Conservation (phyloP, 495 filamentous ascomycete genomes). For the Penicillium samsonianum region DNA sequence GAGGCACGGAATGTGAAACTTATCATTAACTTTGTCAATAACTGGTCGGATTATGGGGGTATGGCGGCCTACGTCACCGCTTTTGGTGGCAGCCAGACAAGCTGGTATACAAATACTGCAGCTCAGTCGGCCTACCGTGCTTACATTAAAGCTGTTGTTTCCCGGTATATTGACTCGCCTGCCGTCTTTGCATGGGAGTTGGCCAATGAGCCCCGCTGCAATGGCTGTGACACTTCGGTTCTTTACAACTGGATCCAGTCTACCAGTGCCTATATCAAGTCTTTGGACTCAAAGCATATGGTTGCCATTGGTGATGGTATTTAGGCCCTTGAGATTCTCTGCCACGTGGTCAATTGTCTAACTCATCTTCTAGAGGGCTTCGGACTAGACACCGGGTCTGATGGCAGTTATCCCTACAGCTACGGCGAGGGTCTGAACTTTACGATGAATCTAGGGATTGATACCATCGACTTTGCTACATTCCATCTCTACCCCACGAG, state of each 20-base stretch:
- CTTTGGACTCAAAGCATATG: conserved; percentile 63
- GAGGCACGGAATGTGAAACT: conserved; percentile 59
- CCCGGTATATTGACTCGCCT: conserved; percentile 55
- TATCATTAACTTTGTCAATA: conserved; percentile 59
- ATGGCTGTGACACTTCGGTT: conserved; percentile 57
- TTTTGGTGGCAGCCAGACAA: conserved; percentile 56
- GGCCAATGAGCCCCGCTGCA: conserved; percentile 70
- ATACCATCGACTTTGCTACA: conserved; percentile 65
- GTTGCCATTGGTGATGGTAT: conserved; percentile 63
- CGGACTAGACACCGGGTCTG: conserved; percentile 39
- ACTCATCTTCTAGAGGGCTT: conserved; percentile 35
- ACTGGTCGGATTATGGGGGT: conserved; percentile 67
- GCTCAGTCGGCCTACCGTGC: conserved; percentile 61
- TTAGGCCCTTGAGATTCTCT: neutral
- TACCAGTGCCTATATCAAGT: conserved; percentile 63
- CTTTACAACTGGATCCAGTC: conserved; percentile 64
- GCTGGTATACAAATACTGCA: conserved; percentile 58
- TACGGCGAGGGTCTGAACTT: conserved; percentile 65
- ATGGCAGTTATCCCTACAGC: conserved; percentile 60
- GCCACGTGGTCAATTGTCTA: neutral
- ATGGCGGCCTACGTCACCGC: conserved; percentile 63
- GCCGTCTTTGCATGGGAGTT: conserved; percentile 74
- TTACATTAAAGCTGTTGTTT: conserved; percentile 64
- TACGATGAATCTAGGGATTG: conserved; percentile 55
- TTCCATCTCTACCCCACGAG: conserved; percentile 66